Evolutionary conservation across 2,329 filamentous ascomycete species (phyloP).

Genomic region (Ascochyta fabae): DNA sequence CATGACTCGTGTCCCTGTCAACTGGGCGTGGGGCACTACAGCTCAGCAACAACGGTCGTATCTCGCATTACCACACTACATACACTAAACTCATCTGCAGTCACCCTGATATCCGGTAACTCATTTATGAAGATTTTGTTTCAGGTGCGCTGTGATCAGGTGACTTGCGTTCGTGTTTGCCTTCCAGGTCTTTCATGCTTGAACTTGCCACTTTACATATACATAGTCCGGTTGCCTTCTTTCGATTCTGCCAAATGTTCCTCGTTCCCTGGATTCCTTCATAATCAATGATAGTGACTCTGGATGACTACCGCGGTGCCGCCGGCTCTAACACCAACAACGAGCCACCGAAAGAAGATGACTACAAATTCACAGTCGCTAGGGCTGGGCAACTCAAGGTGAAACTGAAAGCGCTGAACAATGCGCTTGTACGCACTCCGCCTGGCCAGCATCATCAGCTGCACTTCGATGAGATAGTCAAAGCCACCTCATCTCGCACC

Average conservation of each 20-base stretch:
- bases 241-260: not conserved
- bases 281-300: constrained; percentile 5
- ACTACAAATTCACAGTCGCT: constrained; percentile 23
- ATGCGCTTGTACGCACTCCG: constrained; percentile 6
- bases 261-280: not conserved
- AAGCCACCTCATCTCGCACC: not conserved
- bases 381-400: constrained; percentile 28
- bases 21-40: constrained; percentile 1
- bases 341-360: not conserved
- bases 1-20: constrained; percentile 1
- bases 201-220: not conserved
- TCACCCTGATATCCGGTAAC: too few relatives aligned
- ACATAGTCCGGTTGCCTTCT: not conserved
- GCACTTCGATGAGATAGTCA: constrained; percentile 2
- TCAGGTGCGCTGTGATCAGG: not conserved
- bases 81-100: not conserved
- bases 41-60: not conserved
- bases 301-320: constrained; percentile 3
- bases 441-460: constrained; percentile 1
- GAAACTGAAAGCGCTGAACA: constrained; percentile 30
- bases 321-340: not conserved
- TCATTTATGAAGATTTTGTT: not conserved
- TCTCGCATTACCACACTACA: not conserved
- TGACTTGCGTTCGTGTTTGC: not conserved
- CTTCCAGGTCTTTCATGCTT: not conserved